Evolutionary conservation across 1,139 yeast species (phyloP), one percentile per base, ranked within the genome.

Genomic region (Meyerozyma sp.): DNA sequence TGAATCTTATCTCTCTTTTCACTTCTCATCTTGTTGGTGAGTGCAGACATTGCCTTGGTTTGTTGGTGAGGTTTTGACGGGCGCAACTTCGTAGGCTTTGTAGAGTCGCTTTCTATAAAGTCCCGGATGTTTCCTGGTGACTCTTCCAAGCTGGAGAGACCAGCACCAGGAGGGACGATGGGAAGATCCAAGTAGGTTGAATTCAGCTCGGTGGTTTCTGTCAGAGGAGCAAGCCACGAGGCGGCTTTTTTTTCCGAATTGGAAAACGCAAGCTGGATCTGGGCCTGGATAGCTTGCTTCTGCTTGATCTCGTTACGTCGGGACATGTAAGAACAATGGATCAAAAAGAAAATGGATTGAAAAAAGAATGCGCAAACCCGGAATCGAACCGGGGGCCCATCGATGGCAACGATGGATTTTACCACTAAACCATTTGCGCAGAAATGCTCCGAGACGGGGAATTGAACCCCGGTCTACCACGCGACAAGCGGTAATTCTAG

Each of bases 211-310:
- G 14, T 44, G 7, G 20, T 40, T 25, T 10, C 40, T 28, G 14
- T 44, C 41, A 27, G 25, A 8, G 62, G 65, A 30, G 51, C 54
- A 42, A 78, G 61, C 83, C 83, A 79, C 28, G 67, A 62, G 37
- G 59, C 43, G 0, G 73, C 74, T 36, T 59, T 65, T 16, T 59
- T 51, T 46, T 68, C 69, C 26, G 66, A 68, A 36, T 63, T 64
- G 7, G 69, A 52, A 13, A 77, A 56, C 4, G 75, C 68, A 8
- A 72, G 62, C 53, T 73, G 79, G 52, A 77, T 68, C 48, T 65
- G 64, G 13, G 78, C 69, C 50, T 75, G 82, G 11, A 78, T 62
- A 35, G 68, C 71, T 47, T 77, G 75, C 51, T 77, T 77, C 40
- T 63, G 55, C 50, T 70, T 68, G 44, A 76, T 75, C 50, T 75